Evolutionary conservation across 305 asterid genomes (phyloP), one percentile per base, ranked within the genome.

Genomic region (Fraxinus platypoda): DNA sequence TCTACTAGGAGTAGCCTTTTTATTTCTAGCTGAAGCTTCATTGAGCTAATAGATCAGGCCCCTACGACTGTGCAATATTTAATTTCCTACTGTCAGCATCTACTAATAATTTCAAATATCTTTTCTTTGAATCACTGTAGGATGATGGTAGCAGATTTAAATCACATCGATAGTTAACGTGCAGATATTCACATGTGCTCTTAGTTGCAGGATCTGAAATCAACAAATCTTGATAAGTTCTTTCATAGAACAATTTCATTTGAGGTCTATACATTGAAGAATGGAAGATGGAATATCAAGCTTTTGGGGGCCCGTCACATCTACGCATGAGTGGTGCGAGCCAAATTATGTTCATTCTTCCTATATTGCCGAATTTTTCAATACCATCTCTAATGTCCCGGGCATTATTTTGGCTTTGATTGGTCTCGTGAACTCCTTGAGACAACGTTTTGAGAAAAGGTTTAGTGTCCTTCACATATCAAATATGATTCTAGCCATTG

Each of bases 221-320:
- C 57, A 74, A 19, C 59, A 23, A 38, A 64, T 78, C 76, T 76
- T 28, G 76, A 59, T 23, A 76, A 59, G 49, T 57, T 79, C 74
- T 64, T 75, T 35, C 3, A 31, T 17, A 49, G 83, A 64, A 74
- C 23, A 35, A 62, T 68, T 59, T 59, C 73, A 17, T 46, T 6
- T 33, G 71, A 70, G 88, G 86, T 78, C 78, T 79, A 25, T 70
- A 43, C 79, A 80, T 86, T 81, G 85, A 84, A 88, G 81, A 83
- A 92, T 93, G 97, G 93, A 91, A 59, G 93, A 82, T 80, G 92
- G 85, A 70, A 59, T 88, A 38, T 89, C 97, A 85, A 91, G 93
- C 85, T 94, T 93, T 78, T 94, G 98, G 98, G 98, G 98, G 33
- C 97, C 98, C 37, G 98, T 93, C 77, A 94, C 98, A 64, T 93